Percentiles rank a stretch among this genome's conserved stretches.
These are phyloP conservation scores for Tricholoma sp. DNA, from an alignment of 768 basidiomycete species.

Conservation along the genomic window DNA sequence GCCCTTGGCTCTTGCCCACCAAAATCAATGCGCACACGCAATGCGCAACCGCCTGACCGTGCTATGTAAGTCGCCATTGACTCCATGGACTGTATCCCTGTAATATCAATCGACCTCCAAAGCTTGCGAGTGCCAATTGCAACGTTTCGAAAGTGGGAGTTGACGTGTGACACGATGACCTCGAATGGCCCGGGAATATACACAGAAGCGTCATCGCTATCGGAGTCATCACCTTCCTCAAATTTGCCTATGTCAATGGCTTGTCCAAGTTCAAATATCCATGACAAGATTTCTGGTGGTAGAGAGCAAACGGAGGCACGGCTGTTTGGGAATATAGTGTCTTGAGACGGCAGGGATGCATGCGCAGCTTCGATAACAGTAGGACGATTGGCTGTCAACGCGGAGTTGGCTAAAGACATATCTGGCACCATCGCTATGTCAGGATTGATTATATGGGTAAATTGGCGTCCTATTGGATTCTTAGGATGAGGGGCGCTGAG, in stretches of 20 bases:
- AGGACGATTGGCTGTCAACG: neutral
- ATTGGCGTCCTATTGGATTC: neutral
- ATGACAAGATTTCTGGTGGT: constrained; percentile 28
- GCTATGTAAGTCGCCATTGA: constrained; percentile 25
- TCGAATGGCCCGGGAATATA: constrained; percentile 29
- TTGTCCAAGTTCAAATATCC: constrained; percentile 28
- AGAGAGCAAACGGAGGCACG: constrained; percentile 16
- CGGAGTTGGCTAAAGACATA: neutral
- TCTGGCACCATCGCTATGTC: neutral
- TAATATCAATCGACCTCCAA: constrained; percentile 35
- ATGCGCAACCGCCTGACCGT: constrained; percentile 26
- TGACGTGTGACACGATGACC: constrained; percentile 34
- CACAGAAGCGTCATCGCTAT: neutral
- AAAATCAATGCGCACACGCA: constrained; percentile 30
- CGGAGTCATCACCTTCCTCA: constrained; percentile 5
- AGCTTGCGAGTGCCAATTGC: constrained; percentile 32
- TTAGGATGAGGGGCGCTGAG: neutral
- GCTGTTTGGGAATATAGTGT: constrained; percentile 3
- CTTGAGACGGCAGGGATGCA: neutral
- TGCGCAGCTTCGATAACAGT: neutral
- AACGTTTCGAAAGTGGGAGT: constrained; percentile 31
- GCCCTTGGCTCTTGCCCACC: constrained; percentile 1
- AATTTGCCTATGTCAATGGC: constrained; percentile 5
- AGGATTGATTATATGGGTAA: neutral
- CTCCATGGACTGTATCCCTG: constrained; percentile 13